These are phyloP conservation scores for Ophiosphaerella narmari DNA, from an alignment of 2,329 filamentous ascomycete genomes.

Conservation along the genomic window DNA sequence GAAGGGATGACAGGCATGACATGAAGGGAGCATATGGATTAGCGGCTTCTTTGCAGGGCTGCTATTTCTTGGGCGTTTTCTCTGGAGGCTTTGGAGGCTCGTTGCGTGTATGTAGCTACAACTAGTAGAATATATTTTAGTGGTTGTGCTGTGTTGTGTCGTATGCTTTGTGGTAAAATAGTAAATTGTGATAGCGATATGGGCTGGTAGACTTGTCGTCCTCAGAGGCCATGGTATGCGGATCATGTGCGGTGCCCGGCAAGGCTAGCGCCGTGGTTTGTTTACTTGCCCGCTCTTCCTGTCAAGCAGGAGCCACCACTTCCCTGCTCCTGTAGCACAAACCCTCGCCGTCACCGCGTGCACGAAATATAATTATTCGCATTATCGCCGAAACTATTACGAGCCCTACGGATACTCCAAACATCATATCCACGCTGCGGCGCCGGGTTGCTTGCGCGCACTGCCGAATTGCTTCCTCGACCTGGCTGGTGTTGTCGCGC, in stretches of 20 bases:
- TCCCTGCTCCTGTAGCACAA: conserved; percentile 33
- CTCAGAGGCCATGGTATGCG: background rate
- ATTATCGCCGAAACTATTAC: conserved; percentile 41
- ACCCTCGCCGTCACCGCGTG: conserved; percentile 26
- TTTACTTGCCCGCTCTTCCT: conserved; percentile 20
- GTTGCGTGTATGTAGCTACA: conserved; percentile 5
- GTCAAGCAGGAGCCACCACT: conserved; percentile 21
- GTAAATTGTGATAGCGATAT: background rate
- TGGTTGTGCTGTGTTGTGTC: background rate
- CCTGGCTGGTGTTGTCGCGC: conserved; percentile 19
- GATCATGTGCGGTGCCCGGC: conserved; percentile 5
- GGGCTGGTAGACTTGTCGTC: background rate
- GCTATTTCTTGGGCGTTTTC: conserved; percentile 29
- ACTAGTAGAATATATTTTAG: conserved; percentile 1
- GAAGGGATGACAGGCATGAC: conserved; percentile 20
- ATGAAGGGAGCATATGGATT: conserved; percentile 25
- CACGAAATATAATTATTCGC: conserved; percentile 30
- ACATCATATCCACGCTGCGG: conserved; percentile 7
- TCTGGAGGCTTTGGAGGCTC: background rate
- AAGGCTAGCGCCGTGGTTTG: conserved; percentile 12
- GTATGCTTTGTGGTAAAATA: background rate
- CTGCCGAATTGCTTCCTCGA: background rate
- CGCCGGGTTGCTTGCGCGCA: conserved; percentile 1
- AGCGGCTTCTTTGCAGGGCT: conserved; percentile 24
- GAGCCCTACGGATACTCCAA: conserved; percentile 12